Percentiles rank a stretch among this genome's conserved stretches.
These are phyloP conservation scores for Blastomyces gilchristii DNA, from an alignment of 2,329 filamentous ascomycete species.

Conservation along the genomic window DNA sequence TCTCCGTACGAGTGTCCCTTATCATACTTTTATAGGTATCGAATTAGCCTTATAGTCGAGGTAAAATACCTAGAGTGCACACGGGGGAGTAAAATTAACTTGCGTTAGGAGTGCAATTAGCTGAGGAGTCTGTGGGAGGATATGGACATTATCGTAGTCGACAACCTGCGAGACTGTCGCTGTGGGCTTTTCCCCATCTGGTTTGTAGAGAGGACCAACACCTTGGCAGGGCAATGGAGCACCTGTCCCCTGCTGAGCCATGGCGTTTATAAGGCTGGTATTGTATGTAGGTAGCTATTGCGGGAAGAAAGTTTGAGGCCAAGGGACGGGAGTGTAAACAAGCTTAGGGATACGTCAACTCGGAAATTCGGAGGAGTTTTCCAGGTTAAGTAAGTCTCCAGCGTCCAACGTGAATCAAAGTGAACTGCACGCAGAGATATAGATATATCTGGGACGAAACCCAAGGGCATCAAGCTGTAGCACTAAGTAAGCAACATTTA, in stretches of 20 bases:
- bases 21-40: conserved; percentile 66
- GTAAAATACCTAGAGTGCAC: not conserved
- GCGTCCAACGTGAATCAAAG: not conserved
- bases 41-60: not conserved
- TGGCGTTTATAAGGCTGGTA: not conserved
- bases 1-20: conserved; percentile 75
- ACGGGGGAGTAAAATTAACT: conserved; percentile 33
- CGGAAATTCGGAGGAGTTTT: not conserved
- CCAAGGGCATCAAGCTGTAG: not conserved
- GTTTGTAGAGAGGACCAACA: conserved; percentile 70
- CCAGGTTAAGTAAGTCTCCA: not conserved
- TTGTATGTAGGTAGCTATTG: not conserved
- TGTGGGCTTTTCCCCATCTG: conserved; percentile 66
- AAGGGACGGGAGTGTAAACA: not conserved
- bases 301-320: not conserved
- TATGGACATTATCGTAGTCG: conserved; percentile 74
- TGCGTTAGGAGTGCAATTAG: conserved; percentile 96
- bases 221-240: conserved; percentile 27
- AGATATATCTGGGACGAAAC: not conserved
- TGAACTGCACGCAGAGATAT: not conserved
- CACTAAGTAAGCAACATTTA: not conserved
- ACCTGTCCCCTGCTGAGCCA: conserved; percentile 5
- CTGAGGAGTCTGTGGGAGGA: conserved; percentile 87
- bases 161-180: conserved; percentile 82
- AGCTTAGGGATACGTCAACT: not conserved